phyloP scores from a whole-genome alignment of 78 protist species.

The Parvularia atlantis region DNA sequence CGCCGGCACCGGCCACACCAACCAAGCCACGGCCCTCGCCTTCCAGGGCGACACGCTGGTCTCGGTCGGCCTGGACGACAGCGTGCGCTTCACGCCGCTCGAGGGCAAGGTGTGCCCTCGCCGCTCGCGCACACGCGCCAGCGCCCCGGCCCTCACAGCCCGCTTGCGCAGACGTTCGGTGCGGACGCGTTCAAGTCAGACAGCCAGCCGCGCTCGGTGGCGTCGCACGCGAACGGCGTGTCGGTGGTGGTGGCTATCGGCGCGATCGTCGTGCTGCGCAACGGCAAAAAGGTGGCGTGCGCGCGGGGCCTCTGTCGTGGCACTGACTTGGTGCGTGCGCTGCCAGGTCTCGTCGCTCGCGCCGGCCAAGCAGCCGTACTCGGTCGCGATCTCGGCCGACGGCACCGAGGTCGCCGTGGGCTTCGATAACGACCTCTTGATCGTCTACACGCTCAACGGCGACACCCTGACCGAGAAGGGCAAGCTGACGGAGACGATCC shows the following conservation, averaged over 20 bases:
- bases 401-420: constrained; percentile 48
- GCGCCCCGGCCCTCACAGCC: too few relatives aligned
- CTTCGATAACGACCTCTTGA: constrained; percentile 3
- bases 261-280: constrained; percentile 33
- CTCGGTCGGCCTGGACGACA: constrained; percentile 54
- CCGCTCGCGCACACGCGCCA: too few relatives aligned
- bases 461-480: not conserved
- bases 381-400: constrained; percentile 33
- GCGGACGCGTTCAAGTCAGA: too few relatives aligned
- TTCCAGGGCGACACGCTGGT: constrained; percentile 26
- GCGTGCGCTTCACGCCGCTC: constrained; percentile 26
- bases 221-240: not conserved
- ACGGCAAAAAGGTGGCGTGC: constrained; percentile 42
- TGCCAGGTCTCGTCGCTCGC: constrained; percentile 21
- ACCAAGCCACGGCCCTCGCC: constrained; percentile 32
- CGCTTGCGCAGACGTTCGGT: too few relatives aligned
- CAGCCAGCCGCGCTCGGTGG: not conserved
- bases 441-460: constrained; percentile 1
- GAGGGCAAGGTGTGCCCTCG: too few relatives aligned
- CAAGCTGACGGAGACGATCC: constrained; percentile 31
- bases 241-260: constrained; percentile 17
- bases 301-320: too few relatives aligned
- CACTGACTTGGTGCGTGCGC: not conserved
- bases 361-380: constrained; percentile 31
- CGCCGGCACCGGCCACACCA: constrained; percentile 44